Conservation (phyloP, 169 alveolate species). For the Babesia bovis region DNA sequence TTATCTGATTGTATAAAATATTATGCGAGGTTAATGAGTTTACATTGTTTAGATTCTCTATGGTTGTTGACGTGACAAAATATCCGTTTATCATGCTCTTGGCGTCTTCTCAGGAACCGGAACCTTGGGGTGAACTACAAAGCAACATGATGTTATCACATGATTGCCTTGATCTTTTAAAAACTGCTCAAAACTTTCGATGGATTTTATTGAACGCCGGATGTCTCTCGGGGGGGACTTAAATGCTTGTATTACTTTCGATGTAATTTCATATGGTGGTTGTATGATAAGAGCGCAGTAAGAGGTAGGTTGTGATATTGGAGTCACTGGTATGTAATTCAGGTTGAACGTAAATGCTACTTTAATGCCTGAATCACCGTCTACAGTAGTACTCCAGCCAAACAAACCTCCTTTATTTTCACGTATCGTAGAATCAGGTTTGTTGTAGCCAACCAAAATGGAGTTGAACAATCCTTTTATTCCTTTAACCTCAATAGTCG, state of each 20-base stretch:
- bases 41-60: too few species aligned
- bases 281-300: constrained; percentile 61
- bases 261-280: constrained; percentile 42
- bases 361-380: constrained; percentile 4
- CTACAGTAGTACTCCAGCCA: constrained; percentile 51
- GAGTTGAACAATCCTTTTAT: constrained; percentile 36
- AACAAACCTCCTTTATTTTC: constrained; percentile 62
- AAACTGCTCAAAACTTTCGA: constrained; percentile 19
- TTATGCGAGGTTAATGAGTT: too few species aligned
- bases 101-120: too few species aligned
- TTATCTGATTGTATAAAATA: too few species aligned
- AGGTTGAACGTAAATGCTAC: constrained; percentile 39
- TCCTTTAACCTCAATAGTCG: constrained; percentile 29
- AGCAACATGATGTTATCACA: constrained; percentile 59
- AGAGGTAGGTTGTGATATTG: constrained; percentile 27
- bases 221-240: constrained; percentile 27
- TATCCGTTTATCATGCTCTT: too few species aligned
- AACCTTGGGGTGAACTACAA: constrained; percentile 13
- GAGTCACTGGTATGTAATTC: constrained; percentile 35
- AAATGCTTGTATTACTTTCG: constrained; percentile 27
- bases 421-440: constrained; percentile 23
- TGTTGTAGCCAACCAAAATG: constrained; percentile 53
- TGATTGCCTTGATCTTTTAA: constrained; percentile 10
- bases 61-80: too few species aligned
- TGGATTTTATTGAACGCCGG: constrained; percentile 36